Evolutionary conservation across 2,329 filamentous ascomycete genomes (phyloP), one percentile per base, ranked within the genome.

Genomic region (Colletotrichum sp.): DNA sequence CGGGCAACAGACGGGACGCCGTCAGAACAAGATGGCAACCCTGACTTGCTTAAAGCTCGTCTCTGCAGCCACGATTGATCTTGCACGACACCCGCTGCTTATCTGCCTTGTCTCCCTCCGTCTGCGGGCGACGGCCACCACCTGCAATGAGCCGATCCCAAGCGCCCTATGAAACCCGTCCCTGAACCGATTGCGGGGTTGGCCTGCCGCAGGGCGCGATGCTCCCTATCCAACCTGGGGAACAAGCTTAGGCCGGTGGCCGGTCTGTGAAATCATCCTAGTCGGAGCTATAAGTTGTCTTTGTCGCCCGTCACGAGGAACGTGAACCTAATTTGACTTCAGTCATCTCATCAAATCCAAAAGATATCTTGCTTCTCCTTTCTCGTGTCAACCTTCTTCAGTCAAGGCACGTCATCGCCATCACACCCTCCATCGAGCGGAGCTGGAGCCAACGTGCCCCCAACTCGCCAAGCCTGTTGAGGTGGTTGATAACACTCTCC

Each of bases 161-260:
- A 75, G 73, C 73, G 73, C 52, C 52, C 73, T 67, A 61, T 67
- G 73, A 75, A 75, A 75, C 73, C 69, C 15, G 62, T 62, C 55
- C 69, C 69, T 52, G 56, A 13, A 24, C 73, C 61, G 73, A 75
- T 62, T 75, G 69, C 73, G 73, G 73, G 73, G 73, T 75, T 56
- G 24, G 34, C 36, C 61, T 24, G 70, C 55, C 52, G 55, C 66
- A 75, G 72, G 72, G 72, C 72, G 68, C 65, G 61, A 62, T 75
- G 72, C 72, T 75, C 68, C 73, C 69, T 75, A 55, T 28, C n/a
- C 58, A 15, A 26, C 15, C 34, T 34, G 52, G 21, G 52, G 55
- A 61, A 60, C 55, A 66, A 62, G 72, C 72, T 72, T 67, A 55
- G 69, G 30, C 72, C 69, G 28, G 52, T 13, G 21, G 60, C 24